Evolutionary conservation across 495 filamentous ascomycete species (phyloP).

Genomic region (Daldinia bambusicola): DNA sequence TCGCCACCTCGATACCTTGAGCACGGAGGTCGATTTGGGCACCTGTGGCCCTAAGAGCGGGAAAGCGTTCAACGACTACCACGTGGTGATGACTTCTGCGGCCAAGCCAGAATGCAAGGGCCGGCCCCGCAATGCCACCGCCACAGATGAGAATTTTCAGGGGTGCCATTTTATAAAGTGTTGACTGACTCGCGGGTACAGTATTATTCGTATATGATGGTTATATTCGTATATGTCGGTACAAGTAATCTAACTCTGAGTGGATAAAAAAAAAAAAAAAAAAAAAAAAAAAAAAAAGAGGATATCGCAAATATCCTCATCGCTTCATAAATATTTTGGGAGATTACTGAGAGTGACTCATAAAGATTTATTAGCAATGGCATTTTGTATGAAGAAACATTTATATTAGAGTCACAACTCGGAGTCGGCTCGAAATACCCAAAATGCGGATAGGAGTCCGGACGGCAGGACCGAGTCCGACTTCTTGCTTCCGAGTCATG

Average conservation of each 20-base stretch:
- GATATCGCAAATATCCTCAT: not conserved
- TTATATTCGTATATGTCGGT: not conserved
- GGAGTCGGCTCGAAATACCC: not conserved
- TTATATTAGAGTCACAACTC: not conserved
- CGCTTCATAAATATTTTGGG: not conserved
- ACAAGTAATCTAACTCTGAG: no score
- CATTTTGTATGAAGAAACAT: not conserved
- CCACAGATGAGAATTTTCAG: slow-evolving; percentile 49
- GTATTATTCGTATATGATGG: not conserved
- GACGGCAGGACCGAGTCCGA: slow-evolving; percentile 2
- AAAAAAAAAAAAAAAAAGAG: no score
- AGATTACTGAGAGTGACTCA: not conserved
- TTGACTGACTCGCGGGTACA: not conserved
- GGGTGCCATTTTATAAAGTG: slow-evolving; percentile 27
- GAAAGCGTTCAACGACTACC: slow-evolving; percentile 64
- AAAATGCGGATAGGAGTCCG: not conserved
- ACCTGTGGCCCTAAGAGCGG: slow-evolving; percentile 57
- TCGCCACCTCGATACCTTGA: slow-evolving; percentile 60
- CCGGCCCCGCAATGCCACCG: slow-evolving; percentile 56
- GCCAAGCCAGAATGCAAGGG: slow-evolving; percentile 63
- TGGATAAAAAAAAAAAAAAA: no score
- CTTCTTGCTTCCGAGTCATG: not conserved
- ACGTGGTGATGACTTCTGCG: slow-evolving; percentile 59
- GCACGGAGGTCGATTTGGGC: slow-evolving; percentile 65
- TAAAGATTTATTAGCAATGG: not conserved